Conservation (phyloP, 495 filamentous ascomycete species). For the Tirmania nivea region DNA sequence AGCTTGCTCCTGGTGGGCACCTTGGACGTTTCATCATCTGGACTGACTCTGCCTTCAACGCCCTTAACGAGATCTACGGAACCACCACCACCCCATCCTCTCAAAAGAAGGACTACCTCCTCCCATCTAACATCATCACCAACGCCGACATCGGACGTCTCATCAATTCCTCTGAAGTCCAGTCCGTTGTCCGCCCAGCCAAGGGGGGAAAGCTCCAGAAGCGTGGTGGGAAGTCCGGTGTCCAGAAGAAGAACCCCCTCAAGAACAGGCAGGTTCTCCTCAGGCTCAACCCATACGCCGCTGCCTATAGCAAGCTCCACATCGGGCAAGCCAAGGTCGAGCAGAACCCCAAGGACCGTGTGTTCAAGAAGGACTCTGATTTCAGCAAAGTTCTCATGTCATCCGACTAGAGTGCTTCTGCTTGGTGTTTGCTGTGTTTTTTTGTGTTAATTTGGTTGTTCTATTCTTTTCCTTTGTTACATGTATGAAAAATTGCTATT, state of each 20-base stretch:
- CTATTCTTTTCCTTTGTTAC: too few relatives aligned
- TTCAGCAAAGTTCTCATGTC: conserved; percentile 1
- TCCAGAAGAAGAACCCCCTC: conserved; percentile 99
- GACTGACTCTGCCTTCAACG: conserved; percentile 89
- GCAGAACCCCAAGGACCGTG: conserved; percentile 13
- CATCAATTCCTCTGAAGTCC: conserved; percentile 97
- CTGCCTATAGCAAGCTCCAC: conserved; percentile 58
- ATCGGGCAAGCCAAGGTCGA: conserved; percentile 39
- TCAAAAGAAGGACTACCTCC: conserved; percentile 95
- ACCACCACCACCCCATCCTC: conserved; percentile 60
- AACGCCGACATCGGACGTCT: conserved; percentile 87
- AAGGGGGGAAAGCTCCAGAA: conserved; percentile 80
- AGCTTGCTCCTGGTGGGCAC: conserved; percentile 95
- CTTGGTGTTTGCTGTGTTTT: too few relatives aligned
- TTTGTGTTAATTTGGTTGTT: too few relatives aligned
- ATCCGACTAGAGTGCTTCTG: too few relatives aligned
- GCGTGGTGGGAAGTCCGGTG: conserved; percentile 38
- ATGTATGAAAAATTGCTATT: too few relatives aligned
- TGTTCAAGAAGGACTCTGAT: conserved; percentile 9
- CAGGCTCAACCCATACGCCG: conserved; percentile 90
- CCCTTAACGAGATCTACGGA: conserved; percentile 90
- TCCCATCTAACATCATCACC: conserved; percentile 66
- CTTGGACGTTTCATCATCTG: conserved; percentile 98
- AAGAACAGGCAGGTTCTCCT: conserved; percentile 93
- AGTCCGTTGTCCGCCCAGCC: conserved; percentile 71